These are phyloP conservation scores for Aspergillus sp. DNA, from an alignment of 2,329 filamentous ascomycete genomes.

Conservation along the genomic window DNA sequence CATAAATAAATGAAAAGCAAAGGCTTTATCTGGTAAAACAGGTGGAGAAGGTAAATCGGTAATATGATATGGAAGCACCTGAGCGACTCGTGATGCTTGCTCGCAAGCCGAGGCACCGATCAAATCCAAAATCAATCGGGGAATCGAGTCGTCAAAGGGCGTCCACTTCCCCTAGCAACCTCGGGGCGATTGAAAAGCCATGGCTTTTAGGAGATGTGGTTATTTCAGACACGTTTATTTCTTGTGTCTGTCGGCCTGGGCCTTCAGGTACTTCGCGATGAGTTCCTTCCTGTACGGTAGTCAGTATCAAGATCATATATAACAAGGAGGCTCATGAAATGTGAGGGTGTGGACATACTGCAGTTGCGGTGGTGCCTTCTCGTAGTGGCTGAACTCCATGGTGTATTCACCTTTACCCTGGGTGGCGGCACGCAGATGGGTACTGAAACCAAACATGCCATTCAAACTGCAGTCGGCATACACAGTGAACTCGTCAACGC, in stretches of 20 bases:
- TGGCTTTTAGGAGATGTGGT: not conserved
- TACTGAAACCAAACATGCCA: conserved; percentile 96
- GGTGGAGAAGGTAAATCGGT: not conserved
- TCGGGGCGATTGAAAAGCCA: not conserved
- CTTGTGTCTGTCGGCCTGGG: conserved; percentile 60
- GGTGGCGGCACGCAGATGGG: conserved; percentile 83
- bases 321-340: not conserved
- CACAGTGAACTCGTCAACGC: conserved; percentile 88
- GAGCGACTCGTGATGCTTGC: not conserved
- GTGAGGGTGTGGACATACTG: conserved; percentile 60
- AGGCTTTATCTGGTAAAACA: not conserved
- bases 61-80: not conserved
- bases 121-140: not conserved
- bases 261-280: conserved; percentile 63
- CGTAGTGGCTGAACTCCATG: conserved; percentile 99
- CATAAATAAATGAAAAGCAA: not conserved
- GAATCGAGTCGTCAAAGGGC: not conserved
- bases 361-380: conserved; percentile 76
- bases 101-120: too few relatives aligned
- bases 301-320: not conserved
- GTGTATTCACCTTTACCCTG: conserved; percentile 98
- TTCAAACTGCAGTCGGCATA: conserved; percentile 90
- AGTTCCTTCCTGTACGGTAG: conserved; percentile 54
- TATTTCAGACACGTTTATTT: conserved; percentile 38
- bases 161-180: too few relatives aligned